Conservation (phyloP, 2,329 filamentous ascomycete species). For the Penicillium sp. region DNA sequence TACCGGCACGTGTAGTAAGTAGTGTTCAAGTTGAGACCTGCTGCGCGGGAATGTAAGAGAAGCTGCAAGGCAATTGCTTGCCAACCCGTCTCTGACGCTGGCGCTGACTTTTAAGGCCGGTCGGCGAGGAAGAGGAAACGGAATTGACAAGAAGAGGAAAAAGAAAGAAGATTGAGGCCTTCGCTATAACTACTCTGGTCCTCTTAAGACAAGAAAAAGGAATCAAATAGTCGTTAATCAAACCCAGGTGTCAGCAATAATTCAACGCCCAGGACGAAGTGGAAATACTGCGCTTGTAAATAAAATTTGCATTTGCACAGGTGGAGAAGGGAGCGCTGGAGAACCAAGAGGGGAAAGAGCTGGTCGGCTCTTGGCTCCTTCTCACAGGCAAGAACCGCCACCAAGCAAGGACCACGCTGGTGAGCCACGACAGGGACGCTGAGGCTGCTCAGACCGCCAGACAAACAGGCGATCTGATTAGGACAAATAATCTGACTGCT, state of each 20-base stretch:
- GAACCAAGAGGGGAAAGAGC: neutral
- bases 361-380: constrained; percentile 7
- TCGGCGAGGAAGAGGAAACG: constrained; percentile 12
- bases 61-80: constrained; percentile 29
- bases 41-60: constrained; percentile 27
- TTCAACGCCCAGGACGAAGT: constrained; percentile 5
- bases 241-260: constrained; percentile 16
- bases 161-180: constrained; percentile 15
- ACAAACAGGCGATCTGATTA: neutral
- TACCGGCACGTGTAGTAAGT: constrained; percentile 30
- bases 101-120: constrained; percentile 14
- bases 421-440: constrained; percentile 23
- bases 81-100: constrained; percentile 24
- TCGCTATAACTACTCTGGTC: constrained; percentile 23
- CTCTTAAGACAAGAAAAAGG: constrained; percentile 20
- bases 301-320: constrained; percentile 10
- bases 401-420: constrained; percentile 30
- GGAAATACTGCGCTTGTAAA: constrained; percentile 1
- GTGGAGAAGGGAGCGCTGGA: neutral
- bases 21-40: constrained; percentile 23
- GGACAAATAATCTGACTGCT: neutral
- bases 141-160: constrained; percentile 11
- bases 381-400: constrained; percentile 25
- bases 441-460: constrained; percentile 21
- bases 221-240: constrained; percentile 17